Percentiles rank a stretch among this genome's conserved stretches.
phyloP scores from a whole-genome alignment of 192 early-diverging fungal species.

The Umbelopsis isabellina region DNA sequence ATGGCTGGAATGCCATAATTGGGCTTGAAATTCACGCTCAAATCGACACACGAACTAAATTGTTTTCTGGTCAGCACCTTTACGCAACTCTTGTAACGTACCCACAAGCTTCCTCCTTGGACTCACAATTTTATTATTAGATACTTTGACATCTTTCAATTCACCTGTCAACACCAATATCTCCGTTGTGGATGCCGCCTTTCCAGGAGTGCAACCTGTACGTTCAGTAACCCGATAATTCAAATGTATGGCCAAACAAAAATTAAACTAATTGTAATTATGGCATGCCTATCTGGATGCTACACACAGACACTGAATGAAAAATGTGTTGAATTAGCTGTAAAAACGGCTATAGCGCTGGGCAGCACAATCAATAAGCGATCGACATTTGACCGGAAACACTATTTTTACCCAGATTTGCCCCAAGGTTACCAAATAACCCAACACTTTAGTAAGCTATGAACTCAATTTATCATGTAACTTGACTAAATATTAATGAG shows the following conservation, averaged over 20 bases:
- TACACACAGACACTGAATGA: constrained; percentile 63
- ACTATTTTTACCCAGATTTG: constrained; percentile 95
- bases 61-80: constrained; percentile 73
- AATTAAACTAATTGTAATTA: neutral
- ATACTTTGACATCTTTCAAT: constrained; percentile 53
- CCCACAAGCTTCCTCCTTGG: constrained; percentile 2
- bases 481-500: neutral
- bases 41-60: constrained; percentile 72
- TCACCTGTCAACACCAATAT: constrained; percentile 77
- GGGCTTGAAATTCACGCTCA: constrained; percentile 93
- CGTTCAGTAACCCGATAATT: constrained; percentile 14
- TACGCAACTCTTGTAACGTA: constrained; percentile 23
- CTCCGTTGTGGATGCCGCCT: constrained; percentile 76
- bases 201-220: constrained; percentile 87
- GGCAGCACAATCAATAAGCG: constrained; percentile 60
- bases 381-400: constrained; percentile 91
- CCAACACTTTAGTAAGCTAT: constrained; percentile 66
- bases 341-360: constrained; percentile 74
- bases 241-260: neutral
- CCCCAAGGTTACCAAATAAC: constrained; percentile 96
- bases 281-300: neutral
- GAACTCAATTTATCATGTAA: neutral
- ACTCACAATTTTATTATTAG: constrained; percentile 19
- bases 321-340: constrained; percentile 72
- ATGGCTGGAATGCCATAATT: constrained; percentile 70